These are phyloP conservation scores for Ogataea pignaliae DNA, from an alignment of 805 yeast species.

Conservation along the genomic window DNA sequence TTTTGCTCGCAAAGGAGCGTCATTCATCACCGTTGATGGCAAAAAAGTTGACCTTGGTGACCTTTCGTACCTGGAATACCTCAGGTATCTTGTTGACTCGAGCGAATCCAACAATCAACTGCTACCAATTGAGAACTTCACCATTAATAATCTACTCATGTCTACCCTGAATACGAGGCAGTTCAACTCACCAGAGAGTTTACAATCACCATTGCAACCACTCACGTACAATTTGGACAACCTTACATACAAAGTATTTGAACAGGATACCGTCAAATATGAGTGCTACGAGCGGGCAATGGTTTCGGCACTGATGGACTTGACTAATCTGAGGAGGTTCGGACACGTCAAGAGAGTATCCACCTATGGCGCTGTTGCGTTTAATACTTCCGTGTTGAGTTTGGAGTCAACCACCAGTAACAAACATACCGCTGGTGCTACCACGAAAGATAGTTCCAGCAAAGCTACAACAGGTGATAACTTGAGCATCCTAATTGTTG, in stretches of 20 bases:
- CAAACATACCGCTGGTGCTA: neutral
- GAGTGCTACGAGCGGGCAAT: conserved; percentile 64
- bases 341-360: conserved; percentile 14
- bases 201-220: conserved; percentile 68
- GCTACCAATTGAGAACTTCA: conserved; percentile 24
- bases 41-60: conserved; percentile 23
- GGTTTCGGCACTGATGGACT: conserved; percentile 42
- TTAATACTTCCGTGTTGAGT: conserved; percentile 19
- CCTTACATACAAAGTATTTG: conserved; percentile 64
- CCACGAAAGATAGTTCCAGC: neutral
- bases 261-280: conserved; percentile 67
- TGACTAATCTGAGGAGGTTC: conserved; percentile 21
- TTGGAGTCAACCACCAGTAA: conserved; percentile 3
- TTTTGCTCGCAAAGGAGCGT: conserved; percentile 4
- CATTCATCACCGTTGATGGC: conserved; percentile 13
- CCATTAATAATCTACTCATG: conserved; percentile 15
- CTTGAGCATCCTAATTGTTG: conserved; percentile 56
- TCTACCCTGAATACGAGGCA: conserved; percentile 10
- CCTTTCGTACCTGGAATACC: conserved; percentile 27
- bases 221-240: conserved; percentile 51
- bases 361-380: conserved; percentile 15
- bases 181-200: conserved; percentile 12
- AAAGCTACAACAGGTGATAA: neutral
- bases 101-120: conserved; percentile 23
- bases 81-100: conserved; percentile 17